These are phyloP conservation scores for Sicyos baderoa DNA, from an alignment of 306 rosid genomes.

Conservation along the genomic window DNA sequence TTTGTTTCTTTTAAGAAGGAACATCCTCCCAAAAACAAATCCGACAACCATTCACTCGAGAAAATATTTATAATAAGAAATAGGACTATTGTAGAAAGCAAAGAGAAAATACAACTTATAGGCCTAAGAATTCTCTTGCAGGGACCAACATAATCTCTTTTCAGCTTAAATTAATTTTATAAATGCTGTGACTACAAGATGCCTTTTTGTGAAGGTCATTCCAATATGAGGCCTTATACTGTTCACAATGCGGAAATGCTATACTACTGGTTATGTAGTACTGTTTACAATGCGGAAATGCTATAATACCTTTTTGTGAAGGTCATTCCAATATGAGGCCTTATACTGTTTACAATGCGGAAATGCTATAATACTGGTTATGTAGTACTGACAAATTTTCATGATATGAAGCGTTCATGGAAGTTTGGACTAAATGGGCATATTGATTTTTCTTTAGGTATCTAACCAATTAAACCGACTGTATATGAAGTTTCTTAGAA, in stretches of 20 bases:
- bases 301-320: too few relatives aligned
- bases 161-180: neutral
- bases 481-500: conserved; percentile 72
- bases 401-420: conserved; percentile 8
- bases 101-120: too few relatives aligned
- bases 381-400: conserved; percentile 12
- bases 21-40: too few relatives aligned
- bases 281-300: too few relatives aligned
- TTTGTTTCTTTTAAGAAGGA: too few relatives aligned
- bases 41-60: too few relatives aligned
- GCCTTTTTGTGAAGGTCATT: neutral
- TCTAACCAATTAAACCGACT: conserved; percentile 81
- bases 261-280: neutral
- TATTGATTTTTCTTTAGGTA: conserved; percentile 41
- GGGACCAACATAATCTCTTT: neutral
- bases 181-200: neutral
- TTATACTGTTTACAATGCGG: neutral
- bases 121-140: too few relatives aligned
- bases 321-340: neutral
- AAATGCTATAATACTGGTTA: neutral
- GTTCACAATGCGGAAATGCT: neutral
- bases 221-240: neutral
- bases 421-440: neutral
- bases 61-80: too few relatives aligned
- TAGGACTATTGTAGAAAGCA: too few relatives aligned